These are phyloP conservation scores for Raffaelea ambrosiae DNA, from an alignment of 2,329 filamentous ascomycete genomes.

Conservation along the genomic window DNA sequence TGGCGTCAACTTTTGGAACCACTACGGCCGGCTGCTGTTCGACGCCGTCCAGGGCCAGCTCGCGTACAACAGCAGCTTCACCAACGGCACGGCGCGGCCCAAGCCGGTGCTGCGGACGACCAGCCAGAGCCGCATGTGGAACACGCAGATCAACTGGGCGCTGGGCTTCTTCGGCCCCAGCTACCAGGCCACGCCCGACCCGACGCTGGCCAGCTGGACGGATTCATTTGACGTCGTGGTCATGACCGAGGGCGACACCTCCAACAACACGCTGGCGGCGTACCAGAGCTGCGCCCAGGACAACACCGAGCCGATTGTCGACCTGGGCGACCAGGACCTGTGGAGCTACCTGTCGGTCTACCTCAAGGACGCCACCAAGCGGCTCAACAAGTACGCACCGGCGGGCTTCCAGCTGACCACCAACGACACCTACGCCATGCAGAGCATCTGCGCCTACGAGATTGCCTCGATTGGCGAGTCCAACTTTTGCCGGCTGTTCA, in stretches of 20 bases:
- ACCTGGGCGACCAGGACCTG: constrained; percentile 30
- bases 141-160: constrained; percentile 44
- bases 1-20: constrained; percentile 44
- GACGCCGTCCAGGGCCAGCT: constrained; percentile 37
- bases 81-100: constrained; percentile 35
- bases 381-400: constrained; percentile 38
- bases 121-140: constrained; percentile 42
- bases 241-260: constrained; percentile 38
- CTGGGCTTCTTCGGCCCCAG: constrained; percentile 43
- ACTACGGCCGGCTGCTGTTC: constrained; percentile 44
- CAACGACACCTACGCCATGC: constrained; percentile 42
- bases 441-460: constrained; percentile 47
- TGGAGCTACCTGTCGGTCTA: constrained; percentile 37
- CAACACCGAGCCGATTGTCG: constrained; percentile 20
- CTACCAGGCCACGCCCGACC: constrained; percentile 26
- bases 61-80: constrained; percentile 34
- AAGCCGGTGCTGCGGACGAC: constrained; percentile 46
- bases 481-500: constrained; percentile 45
- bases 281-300: constrained; percentile 41
- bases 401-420: constrained; percentile 36
- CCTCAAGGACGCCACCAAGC: constrained; percentile 31
- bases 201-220: constrained; percentile 28
- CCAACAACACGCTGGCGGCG: constrained; percentile 44
- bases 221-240: constrained; percentile 38
- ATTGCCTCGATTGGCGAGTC: constrained; percentile 37